Base-by-base conservation (phyloP, 768 basidiomycete species). In the Rhizopogon rudus region DNA sequence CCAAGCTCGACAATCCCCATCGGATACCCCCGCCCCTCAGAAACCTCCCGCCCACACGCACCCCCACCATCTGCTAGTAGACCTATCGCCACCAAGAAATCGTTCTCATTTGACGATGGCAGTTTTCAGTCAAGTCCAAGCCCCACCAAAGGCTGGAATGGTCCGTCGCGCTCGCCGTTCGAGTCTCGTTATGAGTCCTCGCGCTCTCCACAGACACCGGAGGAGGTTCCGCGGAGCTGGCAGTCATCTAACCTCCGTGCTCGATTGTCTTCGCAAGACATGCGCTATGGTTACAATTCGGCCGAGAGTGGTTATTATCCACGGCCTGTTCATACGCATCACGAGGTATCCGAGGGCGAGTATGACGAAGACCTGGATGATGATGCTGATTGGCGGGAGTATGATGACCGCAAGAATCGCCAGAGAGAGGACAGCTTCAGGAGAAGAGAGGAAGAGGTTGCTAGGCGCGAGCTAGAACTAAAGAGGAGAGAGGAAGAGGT, bases 281-380 rank as follows among this genome's bases (percentile, higher is more conserved):
- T 70, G 61, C 63, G 65, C 0, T 55, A 63, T 33, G 51, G 40
- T 43, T 41, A 61, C 40, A 52, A 60, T 33, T 66, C 64, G n/a
- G 61, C 64, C 33, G 69, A 62, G 2, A 59, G 44, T n/a, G 42
- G 14, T 20, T 57, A 58, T 35, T 7, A 57, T 25, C 51, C 56
- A 31, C 60, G 63, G 4, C 59, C 55, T 10, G 67, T 71, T 9
- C 66, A 62, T 37, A 53, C 63, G 2, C 70, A 67, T 45, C 65
- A 33, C 40, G 70, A 70, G 57, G 68, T 65, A 45, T 69, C 61
- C 33, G 68, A 69, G 46, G 67, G 64, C 9, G 67, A 62, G 31
- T 63, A 59, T 20, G 68, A 70, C 3, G 70, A 71, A 13, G 65
- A 60, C 9, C 62, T 71, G 28, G 75, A 73, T 44, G 75, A 73